Evolutionary conservation across 148 eudicot genomes (phyloP).

Genomic region (Rhododendron williamsianum): DNA sequence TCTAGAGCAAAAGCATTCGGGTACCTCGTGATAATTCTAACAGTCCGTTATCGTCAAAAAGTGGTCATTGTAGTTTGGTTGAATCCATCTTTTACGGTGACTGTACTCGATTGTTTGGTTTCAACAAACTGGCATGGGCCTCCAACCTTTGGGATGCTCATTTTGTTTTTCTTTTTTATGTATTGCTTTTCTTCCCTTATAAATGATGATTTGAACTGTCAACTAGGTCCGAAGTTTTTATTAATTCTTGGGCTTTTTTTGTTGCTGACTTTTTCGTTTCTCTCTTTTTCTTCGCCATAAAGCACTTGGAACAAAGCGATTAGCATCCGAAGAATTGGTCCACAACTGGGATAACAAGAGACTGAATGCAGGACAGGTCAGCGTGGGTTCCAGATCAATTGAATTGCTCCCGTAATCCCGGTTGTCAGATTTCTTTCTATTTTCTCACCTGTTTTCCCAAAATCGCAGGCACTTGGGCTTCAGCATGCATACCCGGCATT

Average conservation of each 20-base stretch:
- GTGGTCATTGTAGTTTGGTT: background rate
- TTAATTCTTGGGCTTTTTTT: background rate
- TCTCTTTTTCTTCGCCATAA: background rate
- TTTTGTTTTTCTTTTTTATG: background rate
- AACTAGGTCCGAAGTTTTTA: background rate
- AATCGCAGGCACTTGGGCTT: conserved; percentile 23
- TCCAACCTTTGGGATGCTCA: background rate
- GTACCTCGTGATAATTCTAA: background rate
- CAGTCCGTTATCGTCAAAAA: background rate
- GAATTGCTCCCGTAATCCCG: background rate
- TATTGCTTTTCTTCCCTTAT: background rate
- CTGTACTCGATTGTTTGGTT: background rate
- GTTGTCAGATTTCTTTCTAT: background rate
- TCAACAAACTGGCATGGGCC: background rate
- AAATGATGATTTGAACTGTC: background rate
- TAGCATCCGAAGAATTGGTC: background rate
- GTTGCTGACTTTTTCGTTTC: background rate
- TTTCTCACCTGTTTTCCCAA: background rate
- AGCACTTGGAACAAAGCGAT: conserved; percentile 8
- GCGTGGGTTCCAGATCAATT: conserved; percentile 10
- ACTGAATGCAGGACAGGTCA: conserved; percentile 63
- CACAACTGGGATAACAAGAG: conserved; percentile 30
- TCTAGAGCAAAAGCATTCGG: background rate
- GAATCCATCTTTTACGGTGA: background rate
- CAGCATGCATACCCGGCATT: conserved; percentile 39